These are phyloP conservation scores for Benincasa hispida DNA, from an alignment of 306 rosid genomes.

Conservation along the genomic window DNA sequence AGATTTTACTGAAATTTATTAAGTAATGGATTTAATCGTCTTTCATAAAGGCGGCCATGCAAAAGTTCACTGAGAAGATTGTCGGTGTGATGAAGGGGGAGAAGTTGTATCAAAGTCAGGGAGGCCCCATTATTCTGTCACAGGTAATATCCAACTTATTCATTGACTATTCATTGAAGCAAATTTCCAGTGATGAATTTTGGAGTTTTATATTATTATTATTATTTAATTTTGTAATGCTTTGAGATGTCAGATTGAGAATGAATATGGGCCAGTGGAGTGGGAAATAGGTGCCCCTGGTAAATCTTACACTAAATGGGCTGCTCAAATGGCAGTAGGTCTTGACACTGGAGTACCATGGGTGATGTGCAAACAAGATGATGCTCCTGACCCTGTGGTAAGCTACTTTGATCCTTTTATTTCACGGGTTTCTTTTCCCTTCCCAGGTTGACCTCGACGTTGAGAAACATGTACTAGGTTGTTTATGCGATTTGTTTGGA, in stretches of 20 bases:
- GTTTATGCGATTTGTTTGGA: background rate
- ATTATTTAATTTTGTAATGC: background rate
- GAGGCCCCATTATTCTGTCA: slow-evolving; percentile 84
- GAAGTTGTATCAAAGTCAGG: slow-evolving; percentile 59
- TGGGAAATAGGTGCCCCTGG: slow-evolving; percentile 82
- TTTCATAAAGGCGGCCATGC: slow-evolving; percentile 68
- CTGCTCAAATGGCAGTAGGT: slow-evolving; percentile 78
- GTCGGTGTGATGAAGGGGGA: slow-evolving; percentile 74
- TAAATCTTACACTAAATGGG: slow-evolving; percentile 72
- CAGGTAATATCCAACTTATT: slow-evolving; percentile 35
- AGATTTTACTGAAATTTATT: no score
- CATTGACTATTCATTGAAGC: background rate
- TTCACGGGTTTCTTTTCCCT: background rate
- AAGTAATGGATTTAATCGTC: background rate
- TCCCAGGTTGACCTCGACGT: background rate
- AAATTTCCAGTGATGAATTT: background rate
- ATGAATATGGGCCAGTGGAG: slow-evolving; percentile 85
- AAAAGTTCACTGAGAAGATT: slow-evolving; percentile 59
- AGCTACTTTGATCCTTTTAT: slow-evolving; percentile 1
- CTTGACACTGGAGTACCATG: slow-evolving; percentile 89
- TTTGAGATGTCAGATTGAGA: slow-evolving; percentile 54
- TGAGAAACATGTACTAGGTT: background rate
- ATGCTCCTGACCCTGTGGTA: slow-evolving; percentile 90
- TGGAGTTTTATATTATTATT: background rate
- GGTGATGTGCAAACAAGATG: slow-evolving; percentile 98